Conservation (phyloP, 371 early-diverging fungal genomes). For the Chytridiales sp. region DNA sequence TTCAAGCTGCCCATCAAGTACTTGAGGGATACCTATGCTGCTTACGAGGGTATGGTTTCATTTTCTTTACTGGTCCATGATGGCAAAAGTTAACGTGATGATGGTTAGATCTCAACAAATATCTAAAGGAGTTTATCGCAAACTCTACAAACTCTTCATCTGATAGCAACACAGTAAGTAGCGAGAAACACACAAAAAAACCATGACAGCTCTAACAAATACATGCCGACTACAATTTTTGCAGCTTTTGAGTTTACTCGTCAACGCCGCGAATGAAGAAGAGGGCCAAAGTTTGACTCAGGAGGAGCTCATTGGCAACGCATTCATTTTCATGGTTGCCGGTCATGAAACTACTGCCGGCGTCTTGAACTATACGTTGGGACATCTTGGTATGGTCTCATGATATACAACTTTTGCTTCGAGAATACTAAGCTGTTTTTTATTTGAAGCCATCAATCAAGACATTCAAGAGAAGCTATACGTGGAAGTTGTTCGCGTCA, state of each 20-base stretch:
- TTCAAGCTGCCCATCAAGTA: constrained; percentile 21
- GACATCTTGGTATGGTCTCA: constrained; percentile 11
- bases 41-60: background rate
- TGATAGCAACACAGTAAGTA: no score
- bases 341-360: constrained; percentile 38
- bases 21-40: constrained; percentile 12
- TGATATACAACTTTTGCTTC: background rate
- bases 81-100: background rate
- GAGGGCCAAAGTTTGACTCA: constrained; percentile 21
- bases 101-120: constrained; percentile 14
- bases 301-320: constrained; percentile 25
- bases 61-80: background rate
- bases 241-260: constrained; percentile 21
- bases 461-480: constrained; percentile 26
- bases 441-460: constrained; percentile 15
- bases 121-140: constrained; percentile 22
- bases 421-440: background rate
- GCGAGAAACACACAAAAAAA: background rate
- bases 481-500: constrained; percentile 17
- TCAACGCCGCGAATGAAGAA: constrained; percentile 11
- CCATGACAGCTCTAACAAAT: constrained; percentile 1
- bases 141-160: constrained; percentile 3
- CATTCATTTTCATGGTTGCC: constrained; percentile 36
- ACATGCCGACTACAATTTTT: background rate
- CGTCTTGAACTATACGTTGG: constrained; percentile 25